Base-by-base conservation (phyloP, 805 yeast genomes). In the Hemisphaericaspora nanyangensis region DNA sequence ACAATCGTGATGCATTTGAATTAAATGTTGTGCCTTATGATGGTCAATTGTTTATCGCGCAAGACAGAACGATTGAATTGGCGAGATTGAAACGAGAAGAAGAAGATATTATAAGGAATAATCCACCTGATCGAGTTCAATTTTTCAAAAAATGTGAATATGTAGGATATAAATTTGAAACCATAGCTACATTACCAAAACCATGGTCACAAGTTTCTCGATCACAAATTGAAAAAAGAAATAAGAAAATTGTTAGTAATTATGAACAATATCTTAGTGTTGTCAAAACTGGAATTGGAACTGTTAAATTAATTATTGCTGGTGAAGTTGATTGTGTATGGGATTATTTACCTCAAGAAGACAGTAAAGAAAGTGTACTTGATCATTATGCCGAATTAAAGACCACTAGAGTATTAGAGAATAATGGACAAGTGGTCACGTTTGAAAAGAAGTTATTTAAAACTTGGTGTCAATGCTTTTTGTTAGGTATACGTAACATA, bases 271-370 rank as follows among this genome's bases (percentile, higher is more conserved):
- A 79, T 54, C 68, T 83, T 33, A 74, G 87, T 0, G 82, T 91
- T n/a, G 90, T 90, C 5, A 74, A 76, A 49, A 82, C 96, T 0
- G 95, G 95, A 2, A 79, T 91, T 12, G 96, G 96, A 7, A 74
- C 72, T 33, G 73, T 79, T 15, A 77, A 75, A 45, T 61, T 88
- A 31, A 58, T 86, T 5, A 59, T 89, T 32, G 95, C 89, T 1
- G 96, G 96, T 2, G 98, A 93, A 63, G 86, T 91, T 16, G 98
- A 91, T 60, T 84, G 96, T 57, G 82, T 84, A 8, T 84, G 82
- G 74, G 96, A 89, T 57, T 87, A 77, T 51, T 76, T 80, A 47
- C 88, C 90, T 2, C n/a, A n/a, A n/a, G n/a, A n/a, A n/a, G 71
- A 63, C 20, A 50, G 43, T 5, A 57, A 31, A 42, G 42, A 45